Base-by-base conservation (phyloP, 2,329 filamentous ascomycete species). In the Bipolaris bicolor region DNA sequence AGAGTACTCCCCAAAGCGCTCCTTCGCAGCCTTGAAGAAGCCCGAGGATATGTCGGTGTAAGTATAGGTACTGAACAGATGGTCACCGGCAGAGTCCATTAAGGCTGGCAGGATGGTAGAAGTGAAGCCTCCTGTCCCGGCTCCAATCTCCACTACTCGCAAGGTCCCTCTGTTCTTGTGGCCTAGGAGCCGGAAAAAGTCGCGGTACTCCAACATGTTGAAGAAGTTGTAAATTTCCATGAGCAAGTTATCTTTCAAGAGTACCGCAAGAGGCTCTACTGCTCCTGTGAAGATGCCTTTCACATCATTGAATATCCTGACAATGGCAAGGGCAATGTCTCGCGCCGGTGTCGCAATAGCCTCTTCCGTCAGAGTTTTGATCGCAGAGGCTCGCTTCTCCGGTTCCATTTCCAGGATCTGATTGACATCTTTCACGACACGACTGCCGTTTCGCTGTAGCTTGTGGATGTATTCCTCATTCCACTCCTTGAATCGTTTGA, bases 1-100 rank as follows among this genome's bases (percentile, higher is more conserved):
- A 5, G 26, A 10, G n/a, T 18, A 18, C 1, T 46, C 20, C 3
- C 3, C 15, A 7, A 52, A 49, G 1, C 39, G 16, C 10, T 47
- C 39, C 22, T 50, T 58, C 1, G 50, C 50, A 2, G n/a, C 16
- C 0, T 11, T 4, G 11, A 66, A 61, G 33, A 62, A 62, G 2
- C 56, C 62, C 0, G 55, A 22, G 0, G 64, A 67, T 11, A 63
- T 49, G 20, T 66, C 63, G 2, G 64, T 64, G 31, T 37, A 63
- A 7, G 47, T 58, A 31, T 66, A 65, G 16, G 16, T 22, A 18
- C n/a, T 18, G 22, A 44, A 16, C 9, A 29, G 26, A 9, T 6
- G 5, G 26, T 29, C 26, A 41, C 16, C 26, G 5, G 18, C 33
- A 24, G 18, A n/a, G 5, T 29, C 9, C 18, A 10, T 33, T 9